phyloP scores from a whole-genome alignment of 179 eudicot genomes.

The Beta macrorhiza region DNA sequence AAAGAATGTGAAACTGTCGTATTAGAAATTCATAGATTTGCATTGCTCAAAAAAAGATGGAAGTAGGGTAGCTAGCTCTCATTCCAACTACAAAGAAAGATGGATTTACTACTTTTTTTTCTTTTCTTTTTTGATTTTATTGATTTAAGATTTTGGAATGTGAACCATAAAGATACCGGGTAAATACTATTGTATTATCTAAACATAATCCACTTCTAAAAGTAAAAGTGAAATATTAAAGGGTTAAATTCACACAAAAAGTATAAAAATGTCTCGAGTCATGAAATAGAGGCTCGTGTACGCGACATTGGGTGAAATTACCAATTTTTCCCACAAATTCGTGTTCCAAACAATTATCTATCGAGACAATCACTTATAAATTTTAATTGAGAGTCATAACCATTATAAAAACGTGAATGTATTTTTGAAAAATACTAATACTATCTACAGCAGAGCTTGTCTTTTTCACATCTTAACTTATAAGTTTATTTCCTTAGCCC shows the following conservation, averaged over 20 bases:
- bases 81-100: constrained; percentile 11
- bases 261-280: too few species aligned
- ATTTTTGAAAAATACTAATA: too few species aligned
- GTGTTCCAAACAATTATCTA: too few species aligned
- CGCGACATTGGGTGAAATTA: too few species aligned
- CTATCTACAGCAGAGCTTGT: too few species aligned
- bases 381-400: too few species aligned
- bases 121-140: background rate
- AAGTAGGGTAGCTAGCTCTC: constrained; percentile 1
- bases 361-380: too few species aligned
- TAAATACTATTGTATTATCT: constrained; percentile 7
- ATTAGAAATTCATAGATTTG: background rate
- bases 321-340: too few species aligned
- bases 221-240: constrained; percentile 12
- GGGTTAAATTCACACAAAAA: background rate
- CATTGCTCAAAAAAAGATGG: constrained; percentile 18
- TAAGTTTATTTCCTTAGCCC: too few species aligned
- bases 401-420: too few species aligned
- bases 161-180: background rate
- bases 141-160: background rate
- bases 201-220: background rate
- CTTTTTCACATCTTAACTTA: too few species aligned
- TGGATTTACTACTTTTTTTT: background rate
- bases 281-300: too few species aligned
- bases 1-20: constrained; percentile 3